Percentiles rank a stretch among this genome's conserved stretches.
Evolutionary conservation across 2,329 filamentous ascomycete genomes (phyloP).

Genomic region (Penicillium sp.): DNA sequence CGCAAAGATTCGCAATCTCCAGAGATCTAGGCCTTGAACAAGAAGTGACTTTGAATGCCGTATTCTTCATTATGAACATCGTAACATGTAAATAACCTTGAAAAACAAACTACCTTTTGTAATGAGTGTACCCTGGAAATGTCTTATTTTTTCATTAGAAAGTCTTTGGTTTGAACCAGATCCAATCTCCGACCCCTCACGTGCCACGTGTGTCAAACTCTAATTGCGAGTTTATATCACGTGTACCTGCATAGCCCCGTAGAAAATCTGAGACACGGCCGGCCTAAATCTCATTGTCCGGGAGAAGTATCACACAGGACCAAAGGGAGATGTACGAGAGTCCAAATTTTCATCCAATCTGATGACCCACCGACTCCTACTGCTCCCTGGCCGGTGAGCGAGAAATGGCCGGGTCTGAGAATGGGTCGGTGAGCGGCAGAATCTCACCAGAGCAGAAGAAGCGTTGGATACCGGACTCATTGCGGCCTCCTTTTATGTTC

Average conservation of each 20-base stretch:
- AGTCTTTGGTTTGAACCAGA: background rate
- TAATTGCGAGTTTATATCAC: background rate
- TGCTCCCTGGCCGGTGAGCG: background rate
- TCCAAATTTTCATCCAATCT: background rate
- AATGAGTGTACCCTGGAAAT: background rate
- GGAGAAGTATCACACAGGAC: background rate
- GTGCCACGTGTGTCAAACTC: background rate
- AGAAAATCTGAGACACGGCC: background rate
- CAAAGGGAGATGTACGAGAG: background rate
- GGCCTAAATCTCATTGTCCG: background rate
- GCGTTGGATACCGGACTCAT: conserved; percentile 10
- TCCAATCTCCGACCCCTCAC: background rate
- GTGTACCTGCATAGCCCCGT: background rate
- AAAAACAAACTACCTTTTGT: too few species aligned
- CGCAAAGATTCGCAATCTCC: too few species aligned
- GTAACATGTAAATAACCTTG: too few species aligned
- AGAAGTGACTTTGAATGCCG: too few species aligned
- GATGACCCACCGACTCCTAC: background rate
- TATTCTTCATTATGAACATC: too few species aligned
- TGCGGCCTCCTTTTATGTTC: conserved; percentile 14
- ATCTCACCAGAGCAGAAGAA: background rate
- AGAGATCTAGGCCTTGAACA: too few species aligned
- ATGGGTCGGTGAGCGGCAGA: background rate
- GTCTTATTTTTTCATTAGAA: accelerated
- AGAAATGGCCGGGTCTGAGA: background rate